phyloP scores from a whole-genome alignment of 345 rosid species.

The Chamaenerion angustifolium region DNA sequence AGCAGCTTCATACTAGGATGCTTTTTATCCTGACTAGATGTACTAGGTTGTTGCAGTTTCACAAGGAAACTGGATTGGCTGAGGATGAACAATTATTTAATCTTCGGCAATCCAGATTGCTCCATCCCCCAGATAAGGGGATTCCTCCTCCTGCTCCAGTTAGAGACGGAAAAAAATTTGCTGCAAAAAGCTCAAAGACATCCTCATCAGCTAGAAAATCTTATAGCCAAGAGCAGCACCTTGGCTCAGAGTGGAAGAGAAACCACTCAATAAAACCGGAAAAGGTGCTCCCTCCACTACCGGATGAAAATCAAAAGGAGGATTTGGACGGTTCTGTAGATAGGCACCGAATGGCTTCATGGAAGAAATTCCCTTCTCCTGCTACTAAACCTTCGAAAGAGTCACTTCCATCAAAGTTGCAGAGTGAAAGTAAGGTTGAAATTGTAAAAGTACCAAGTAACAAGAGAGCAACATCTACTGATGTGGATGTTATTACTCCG shows the following conservation, averaged over 20 bases:
- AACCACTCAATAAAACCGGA: conserved; percentile 29
- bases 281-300: conserved; percentile 25
- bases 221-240: conserved; percentile 84
- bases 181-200: conserved; percentile 39
- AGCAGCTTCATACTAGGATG: conserved; percentile 94
- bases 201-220: conserved; percentile 54
- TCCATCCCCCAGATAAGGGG: conserved; percentile 66
- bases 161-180: conserved; percentile 43
- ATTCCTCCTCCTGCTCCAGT: conserved; percentile 27
- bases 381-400: conserved; percentile 42
- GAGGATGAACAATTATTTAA: conserved; percentile 62
- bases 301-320: conserved; percentile 26
- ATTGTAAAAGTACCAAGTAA: conserved; percentile 20
- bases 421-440: conserved; percentile 37
- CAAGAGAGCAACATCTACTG: conserved; percentile 30
- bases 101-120: conserved; percentile 66
- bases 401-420: conserved; percentile 36
- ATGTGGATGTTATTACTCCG: conserved; percentile 19
- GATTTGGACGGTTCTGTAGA: conserved; percentile 46
- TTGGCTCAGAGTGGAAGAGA: conserved; percentile 55
- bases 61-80: conserved; percentile 89
- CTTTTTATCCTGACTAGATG: conserved; percentile 98
- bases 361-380: conserved; percentile 90
- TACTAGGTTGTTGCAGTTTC: conserved; percentile 92
- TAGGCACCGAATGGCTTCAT: conserved; percentile 72